Conservation (phyloP, 768 basidiomycete genomes). For the Leccinum pellstonianum region DNA sequence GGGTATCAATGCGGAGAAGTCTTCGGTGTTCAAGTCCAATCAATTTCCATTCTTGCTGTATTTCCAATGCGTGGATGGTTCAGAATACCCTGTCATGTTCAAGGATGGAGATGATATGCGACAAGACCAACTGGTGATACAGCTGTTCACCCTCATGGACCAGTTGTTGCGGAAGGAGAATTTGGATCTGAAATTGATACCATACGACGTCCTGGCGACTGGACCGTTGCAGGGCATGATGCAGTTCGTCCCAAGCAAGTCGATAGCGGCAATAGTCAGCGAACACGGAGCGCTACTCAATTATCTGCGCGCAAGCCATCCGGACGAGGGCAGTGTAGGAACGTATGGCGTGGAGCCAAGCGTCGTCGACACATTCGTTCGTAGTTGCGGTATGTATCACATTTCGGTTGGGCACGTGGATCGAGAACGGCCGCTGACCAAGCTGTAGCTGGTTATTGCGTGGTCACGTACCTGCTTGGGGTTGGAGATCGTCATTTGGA, state of each 20-base stretch:
- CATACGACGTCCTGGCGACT: conserved; percentile 92
- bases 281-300: conserved; percentile 87
- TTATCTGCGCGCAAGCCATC: conserved; percentile 81
- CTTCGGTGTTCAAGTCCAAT: conserved; percentile 96
- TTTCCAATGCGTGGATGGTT: conserved; percentile 81
- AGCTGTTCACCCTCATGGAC: conserved; percentile 99
- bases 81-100: conserved; percentile 94
- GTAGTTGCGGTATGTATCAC: conserved; percentile 82
- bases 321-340: conserved; percentile 92
- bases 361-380: conserved; percentile 94
- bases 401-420: not conserved
- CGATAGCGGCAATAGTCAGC: conserved; percentile 90
- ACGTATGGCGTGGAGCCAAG: conserved; percentile 93
- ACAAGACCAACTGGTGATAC: conserved; percentile 97
- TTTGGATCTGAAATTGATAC: conserved; percentile 85
- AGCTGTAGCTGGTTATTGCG: conserved; percentile 88
- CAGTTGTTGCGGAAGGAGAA: conserved; percentile 91
- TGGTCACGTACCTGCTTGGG: conserved; percentile 92
- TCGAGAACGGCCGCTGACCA: conserved; percentile 13
- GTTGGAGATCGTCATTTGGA: conserved; percentile 98
- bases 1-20: conserved; percentile 89
- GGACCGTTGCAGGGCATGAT: conserved; percentile 92
- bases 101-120: conserved; percentile 99
- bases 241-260: conserved; percentile 95
- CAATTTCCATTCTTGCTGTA: conserved; percentile 88